Base-by-base conservation (phyloP, 1,284 basidiomycete species). In the Cryptococcus floricola region DNA sequence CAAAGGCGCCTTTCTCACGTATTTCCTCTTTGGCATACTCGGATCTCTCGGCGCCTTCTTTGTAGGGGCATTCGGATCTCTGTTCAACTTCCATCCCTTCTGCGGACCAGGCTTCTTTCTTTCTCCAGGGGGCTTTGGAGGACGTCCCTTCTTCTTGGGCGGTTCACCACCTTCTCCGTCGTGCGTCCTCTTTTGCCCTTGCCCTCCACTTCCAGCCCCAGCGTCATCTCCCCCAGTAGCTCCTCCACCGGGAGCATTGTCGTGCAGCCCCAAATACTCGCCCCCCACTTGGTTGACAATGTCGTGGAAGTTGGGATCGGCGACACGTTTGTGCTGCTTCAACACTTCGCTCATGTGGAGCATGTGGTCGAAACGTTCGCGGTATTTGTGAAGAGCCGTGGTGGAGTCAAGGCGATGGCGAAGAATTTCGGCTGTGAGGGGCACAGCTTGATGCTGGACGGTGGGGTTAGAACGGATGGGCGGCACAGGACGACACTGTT, bases 311-410 rank as follows among this genome's bases (percentile, higher is more conserved):
- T 52, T 63, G 3, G 68, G 69, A 51, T 54, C 58, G n/a, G 52
- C 53, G 27, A 68, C 64, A 39, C 69, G 60, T 23, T 58, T 51
- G 25, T 61, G 60, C 16, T 49, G 41, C 39, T 62, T 63, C 9
- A 74, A 55, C 43, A 69, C 70, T n/a, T 53, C 57, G 10, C 57
- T 58, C 65, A 73, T 69, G 55, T 68, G 65, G 6, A 63, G 56
- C 69, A 75, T 73, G 52, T 68, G 61, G 54, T 75, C 72, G 59
- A 70, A 74, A 23, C 74, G 63, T 37, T 66, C 60, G 18, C 71
- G 64, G 53, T 74, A 74, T 54, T 75, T 75, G 39, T 53, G 53
- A 46, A 71, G 47, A 16, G 56, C 54, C 1, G 69, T 55, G 18
- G 69, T 53, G 4, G 63, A 55, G 4, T 65, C 56, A 1, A 75